Base-by-base conservation (phyloP, 768 basidiomycete species). In the Phanerodontia chrysosporium region DNA sequence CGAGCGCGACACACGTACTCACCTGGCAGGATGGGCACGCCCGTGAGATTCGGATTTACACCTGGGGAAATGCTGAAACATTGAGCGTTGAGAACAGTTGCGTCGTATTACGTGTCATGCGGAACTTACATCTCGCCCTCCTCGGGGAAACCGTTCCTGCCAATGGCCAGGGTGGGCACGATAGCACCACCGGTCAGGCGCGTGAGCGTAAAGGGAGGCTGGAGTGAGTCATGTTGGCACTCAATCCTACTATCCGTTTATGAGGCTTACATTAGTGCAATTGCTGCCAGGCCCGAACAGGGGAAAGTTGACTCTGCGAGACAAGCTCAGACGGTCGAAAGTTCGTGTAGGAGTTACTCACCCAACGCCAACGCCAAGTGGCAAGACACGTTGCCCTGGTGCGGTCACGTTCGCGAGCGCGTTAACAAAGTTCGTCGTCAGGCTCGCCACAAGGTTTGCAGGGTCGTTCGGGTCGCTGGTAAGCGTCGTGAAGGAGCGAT, bases 141-240 rank as follows among this genome's bases (percentile, higher is more conserved):
- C 7, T 58, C 52, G 2, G 71, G 71, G 58, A 72, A 66, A 1
- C 69, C 71, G 14, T 68, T 68, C 4, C 54, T 60, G 2, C 63
- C 51, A 24, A 72, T 55, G 18, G 58, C 52, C 12, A 72, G 57
- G 48, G 63, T 62, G 51, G 70, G 57, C 18, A 67, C 64, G 3
- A 52, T 36, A 0, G 70, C 71, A 14, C 70, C 69, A 12, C 69
- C 68, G 5, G 71, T 72, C 56, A 71, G 53, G 46, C 71, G 69
- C 25, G 70, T 72, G 46, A 69, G 63, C 1, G 61, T 63, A 58
- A 70, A 71, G 1, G 70, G 69, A 25, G 71, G 71, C 68, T 70
- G 46, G 0, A 55, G 14, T 29, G 45, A 21, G 36, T 1, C 5
- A 32, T 16, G 55, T 45, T 5, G 28, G 12, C 18, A 45, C 44